Conservation (phyloP, 148 eudicot species). For the Camellia sinensis region DNA sequence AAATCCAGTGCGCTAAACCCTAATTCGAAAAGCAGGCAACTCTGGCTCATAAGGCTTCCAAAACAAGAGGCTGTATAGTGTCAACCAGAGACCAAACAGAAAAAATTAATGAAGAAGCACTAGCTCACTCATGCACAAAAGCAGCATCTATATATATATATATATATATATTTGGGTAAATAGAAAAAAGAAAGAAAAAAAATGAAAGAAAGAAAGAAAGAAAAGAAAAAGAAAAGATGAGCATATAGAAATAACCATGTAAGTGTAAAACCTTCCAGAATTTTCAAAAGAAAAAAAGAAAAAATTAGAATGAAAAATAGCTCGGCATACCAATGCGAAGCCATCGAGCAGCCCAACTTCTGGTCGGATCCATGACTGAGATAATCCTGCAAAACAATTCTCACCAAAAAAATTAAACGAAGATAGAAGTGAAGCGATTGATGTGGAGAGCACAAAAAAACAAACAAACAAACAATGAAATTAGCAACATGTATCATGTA, state of each 20-base stretch:
- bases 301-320: background rate
- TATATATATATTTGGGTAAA: no score
- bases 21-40: background rate
- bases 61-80: background rate
- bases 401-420: background rate
- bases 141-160: background rate
- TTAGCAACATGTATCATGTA: background rate
- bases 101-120: background rate
- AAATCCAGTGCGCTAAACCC: background rate
- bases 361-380: conserved; percentile 85
- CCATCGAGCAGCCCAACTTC: conserved; percentile 99
- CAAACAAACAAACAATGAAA: background rate
- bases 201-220: no score
- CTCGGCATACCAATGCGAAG: conserved; percentile 71
- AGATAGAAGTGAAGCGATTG: background rate
- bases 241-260: background rate
- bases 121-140: background rate
- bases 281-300: background rate
- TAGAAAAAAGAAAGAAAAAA: no score
- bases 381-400: conserved; percentile 47
- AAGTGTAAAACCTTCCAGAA: background rate
- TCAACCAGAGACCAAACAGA: background rate
- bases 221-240: no score
- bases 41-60: background rate
- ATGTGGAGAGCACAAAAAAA: background rate